A percentile compares a stretch with the other conserved stretches of the same genome.
Conservation (phyloP, 2,329 filamentous ascomycete genomes). For the Phaeosphaeria sp. region DNA sequence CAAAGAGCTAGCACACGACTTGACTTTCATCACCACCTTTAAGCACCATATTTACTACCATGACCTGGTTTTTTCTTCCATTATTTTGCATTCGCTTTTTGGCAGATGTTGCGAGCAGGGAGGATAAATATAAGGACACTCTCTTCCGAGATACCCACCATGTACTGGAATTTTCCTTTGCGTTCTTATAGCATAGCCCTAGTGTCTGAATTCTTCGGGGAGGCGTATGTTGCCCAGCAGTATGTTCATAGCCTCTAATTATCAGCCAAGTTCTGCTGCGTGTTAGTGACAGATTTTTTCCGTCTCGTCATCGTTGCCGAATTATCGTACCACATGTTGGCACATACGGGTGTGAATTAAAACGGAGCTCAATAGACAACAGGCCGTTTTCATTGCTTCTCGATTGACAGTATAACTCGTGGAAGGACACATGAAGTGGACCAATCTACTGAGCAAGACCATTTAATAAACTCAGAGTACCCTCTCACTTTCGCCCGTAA, state of each 20-base stretch:
- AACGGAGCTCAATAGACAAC: too few relatives aligned
- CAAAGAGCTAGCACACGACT: conserved; percentile 6
- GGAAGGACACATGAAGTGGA: too few relatives aligned
- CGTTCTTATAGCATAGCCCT: neutral
- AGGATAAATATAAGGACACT: conserved; percentile 16
- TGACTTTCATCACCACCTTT: neutral
- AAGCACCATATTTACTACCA: neutral
- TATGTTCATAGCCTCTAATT: neutral
- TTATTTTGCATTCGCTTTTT: neutral
- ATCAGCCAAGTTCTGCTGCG: neutral
- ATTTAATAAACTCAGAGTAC: too few relatives aligned
- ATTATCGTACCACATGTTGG: too few relatives aligned
- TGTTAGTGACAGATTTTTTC: too few relatives aligned
- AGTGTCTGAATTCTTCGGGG: neutral
- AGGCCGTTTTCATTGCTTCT: too few relatives aligned
- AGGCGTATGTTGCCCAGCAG: neutral
- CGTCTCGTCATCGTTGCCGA: too few relatives aligned
- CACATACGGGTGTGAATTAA: too few relatives aligned
- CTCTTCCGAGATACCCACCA: conserved; percentile 26
- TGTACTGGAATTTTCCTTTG: conserved; percentile 10
- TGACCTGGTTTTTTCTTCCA: neutral
- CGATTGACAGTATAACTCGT: too few relatives aligned
- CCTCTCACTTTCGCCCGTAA: too few relatives aligned
- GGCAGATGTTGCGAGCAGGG: neutral
- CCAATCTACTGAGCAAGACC: too few relatives aligned